A percentile compares a stretch with the other conserved stretches of the same genome.
Conservation (phyloP, 1,139 yeast genomes). For the Sugiyamaella pinicola region DNA sequence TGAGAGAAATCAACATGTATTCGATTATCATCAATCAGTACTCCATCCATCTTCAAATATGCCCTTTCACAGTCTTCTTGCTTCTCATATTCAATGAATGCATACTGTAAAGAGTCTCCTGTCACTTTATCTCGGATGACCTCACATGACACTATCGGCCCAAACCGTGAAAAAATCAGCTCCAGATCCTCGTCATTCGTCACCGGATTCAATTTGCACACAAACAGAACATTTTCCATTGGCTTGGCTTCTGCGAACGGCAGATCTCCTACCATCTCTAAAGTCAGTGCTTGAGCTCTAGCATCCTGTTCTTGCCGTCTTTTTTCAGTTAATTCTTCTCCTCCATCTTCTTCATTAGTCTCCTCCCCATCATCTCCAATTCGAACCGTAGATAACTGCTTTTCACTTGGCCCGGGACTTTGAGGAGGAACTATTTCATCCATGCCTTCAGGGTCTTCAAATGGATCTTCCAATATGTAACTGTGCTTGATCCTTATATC, state of each 20-base stretch:
- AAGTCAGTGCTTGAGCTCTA: constrained; percentile 57
- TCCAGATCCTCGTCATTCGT: constrained; percentile 58
- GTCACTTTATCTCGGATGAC: constrained; percentile 52
- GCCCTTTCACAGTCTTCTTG: constrained; percentile 59
- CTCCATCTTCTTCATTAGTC: constrained; percentile 35
- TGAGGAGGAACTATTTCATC: constrained; percentile 26
- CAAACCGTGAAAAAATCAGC: constrained; percentile 61
- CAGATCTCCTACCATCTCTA: constrained; percentile 67
- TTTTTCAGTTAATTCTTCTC: constrained; percentile 30
- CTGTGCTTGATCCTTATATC: constrained; percentile 58
- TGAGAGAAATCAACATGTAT: constrained; percentile 72
- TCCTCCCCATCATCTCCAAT: constrained; percentile 40
- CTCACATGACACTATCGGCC: constrained; percentile 54
- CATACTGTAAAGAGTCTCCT: constrained; percentile 58
- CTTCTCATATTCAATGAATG: constrained; percentile 58
- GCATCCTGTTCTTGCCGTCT: constrained; percentile 45
- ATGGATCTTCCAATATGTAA: constrained; percentile 59
- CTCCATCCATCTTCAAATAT: constrained; percentile 60
- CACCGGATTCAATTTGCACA: constrained; percentile 63
- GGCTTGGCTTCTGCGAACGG: constrained; percentile 62
- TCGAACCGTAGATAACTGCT: constrained; percentile 45
- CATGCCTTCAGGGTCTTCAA: constrained; percentile 46
- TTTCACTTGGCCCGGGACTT: constrained; percentile 46
- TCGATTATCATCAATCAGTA: constrained; percentile 63
- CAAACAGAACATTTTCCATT: constrained; percentile 60